Evolutionary conservation across 768 basidiomycete species (phyloP).

Genomic region (Tulasnella sp.): DNA sequence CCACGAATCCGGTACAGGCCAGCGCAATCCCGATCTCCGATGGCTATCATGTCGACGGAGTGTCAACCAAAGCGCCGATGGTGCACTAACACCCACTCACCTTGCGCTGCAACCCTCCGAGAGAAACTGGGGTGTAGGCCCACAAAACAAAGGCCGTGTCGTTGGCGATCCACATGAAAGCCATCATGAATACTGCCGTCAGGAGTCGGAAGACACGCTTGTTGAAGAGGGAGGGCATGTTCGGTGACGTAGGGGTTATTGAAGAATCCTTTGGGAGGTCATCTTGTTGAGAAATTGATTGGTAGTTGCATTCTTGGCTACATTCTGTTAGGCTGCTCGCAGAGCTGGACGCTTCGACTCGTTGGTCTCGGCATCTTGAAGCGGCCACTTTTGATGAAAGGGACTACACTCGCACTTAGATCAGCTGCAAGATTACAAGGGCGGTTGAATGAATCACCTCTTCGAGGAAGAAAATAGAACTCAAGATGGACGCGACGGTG

Average conservation of each 20-base stretch:
- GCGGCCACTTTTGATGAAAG: conserved; percentile 11
- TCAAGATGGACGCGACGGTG: conserved; percentile 31
- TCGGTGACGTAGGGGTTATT: background rate
- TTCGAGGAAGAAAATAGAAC: conserved; percentile 41
- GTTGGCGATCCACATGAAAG: conserved; percentile 41
- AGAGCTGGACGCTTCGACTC: background rate
- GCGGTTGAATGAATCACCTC: conserved; percentile 32
- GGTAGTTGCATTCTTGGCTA: background rate
- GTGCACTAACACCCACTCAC: conserved; percentile 28
- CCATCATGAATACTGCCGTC: conserved; percentile 27
- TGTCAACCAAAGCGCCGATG: no score
- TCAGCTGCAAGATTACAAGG: background rate
- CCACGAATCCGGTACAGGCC: conserved; percentile 17
- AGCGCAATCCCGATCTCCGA: conserved; percentile 19
- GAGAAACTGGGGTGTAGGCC: conserved; percentile 45
- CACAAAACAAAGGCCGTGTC: conserved; percentile 58
- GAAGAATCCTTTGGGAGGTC: background rate
- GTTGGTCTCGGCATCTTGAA: background rate
- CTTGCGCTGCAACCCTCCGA: conserved; percentile 47
- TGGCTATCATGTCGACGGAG: conserved; percentile 13
- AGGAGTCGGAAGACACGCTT: background rate
- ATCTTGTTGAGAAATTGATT: background rate
- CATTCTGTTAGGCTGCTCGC: background rate
- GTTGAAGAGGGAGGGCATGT: background rate
- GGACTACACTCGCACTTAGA: background rate